Evolutionary conservation across 257 asterid genomes (phyloP).

Genomic region (Fraxinus quadrangulata): DNA sequence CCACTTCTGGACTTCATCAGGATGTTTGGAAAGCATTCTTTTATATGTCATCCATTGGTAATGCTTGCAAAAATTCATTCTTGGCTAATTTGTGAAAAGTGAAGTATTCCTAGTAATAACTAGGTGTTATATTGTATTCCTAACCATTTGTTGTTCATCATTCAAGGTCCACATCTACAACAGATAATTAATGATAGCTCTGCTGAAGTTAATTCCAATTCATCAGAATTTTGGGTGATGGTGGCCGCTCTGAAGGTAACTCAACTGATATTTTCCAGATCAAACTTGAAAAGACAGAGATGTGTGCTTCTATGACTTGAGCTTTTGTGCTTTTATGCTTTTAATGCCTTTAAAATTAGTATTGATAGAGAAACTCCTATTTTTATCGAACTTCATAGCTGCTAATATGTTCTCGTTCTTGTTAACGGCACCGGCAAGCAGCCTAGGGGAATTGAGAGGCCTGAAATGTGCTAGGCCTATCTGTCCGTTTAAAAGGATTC

Average conservation of each 20-base stretch:
- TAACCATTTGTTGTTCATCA: slow-evolving; percentile 29
- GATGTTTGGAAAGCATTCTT: background rate
- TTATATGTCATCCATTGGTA: slow-evolving; percentile 4
- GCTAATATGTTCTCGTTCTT: background rate
- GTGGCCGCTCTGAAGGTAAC: slow-evolving; percentile 89
- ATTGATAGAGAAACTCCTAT: background rate
- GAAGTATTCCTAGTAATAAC: background rate
- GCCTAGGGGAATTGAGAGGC: background rate
- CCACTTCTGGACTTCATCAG: background rate
- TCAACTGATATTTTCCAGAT: background rate
- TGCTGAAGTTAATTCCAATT: slow-evolving; percentile 70
- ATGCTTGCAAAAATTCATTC: background rate
- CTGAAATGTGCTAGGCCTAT: background rate
- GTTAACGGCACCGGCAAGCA: background rate
- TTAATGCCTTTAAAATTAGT: background rate
- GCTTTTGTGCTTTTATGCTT: background rate
- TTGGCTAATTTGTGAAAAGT: slow-evolving; percentile 4
- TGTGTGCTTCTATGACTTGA: background rate
- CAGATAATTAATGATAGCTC: slow-evolving; percentile 66
- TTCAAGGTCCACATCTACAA: slow-evolving; percentile 64
- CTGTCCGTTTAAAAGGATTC: background rate
- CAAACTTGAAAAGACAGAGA: background rate
- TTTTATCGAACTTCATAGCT: background rate
- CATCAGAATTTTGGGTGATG: slow-evolving; percentile 93
- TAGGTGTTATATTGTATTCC: background rate